These are phyloP conservation scores for Sphagnum magellanicum DNA, from an alignment of 228 moss, liverwort and hornwort genomes.

Conservation along the genomic window DNA sequence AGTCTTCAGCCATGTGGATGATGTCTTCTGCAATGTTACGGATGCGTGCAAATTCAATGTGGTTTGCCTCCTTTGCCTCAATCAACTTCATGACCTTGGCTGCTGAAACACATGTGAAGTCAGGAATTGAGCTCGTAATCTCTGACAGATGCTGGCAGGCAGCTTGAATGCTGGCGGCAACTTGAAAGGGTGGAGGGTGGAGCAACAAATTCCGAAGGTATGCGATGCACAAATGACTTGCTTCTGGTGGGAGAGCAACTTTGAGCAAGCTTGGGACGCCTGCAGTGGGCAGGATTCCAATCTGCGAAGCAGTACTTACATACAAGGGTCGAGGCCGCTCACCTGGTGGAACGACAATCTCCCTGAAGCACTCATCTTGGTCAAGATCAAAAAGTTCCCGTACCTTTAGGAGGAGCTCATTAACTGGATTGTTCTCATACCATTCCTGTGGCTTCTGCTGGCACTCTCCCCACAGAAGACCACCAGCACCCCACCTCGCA, in stretches of 20 bases:
- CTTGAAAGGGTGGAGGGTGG: constrained; percentile 75
- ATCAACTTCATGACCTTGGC: constrained; percentile 94
- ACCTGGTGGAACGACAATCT: constrained; percentile 71
- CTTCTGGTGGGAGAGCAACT: constrained; percentile 66
- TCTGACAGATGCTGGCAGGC: constrained; percentile 47
- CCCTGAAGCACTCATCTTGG: constrained; percentile 57
- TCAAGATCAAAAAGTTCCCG: constrained; percentile 77
- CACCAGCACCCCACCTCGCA: constrained; percentile 73
- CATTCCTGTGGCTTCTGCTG: constrained; percentile 77
- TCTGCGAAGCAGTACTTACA: constrained; percentile 88
- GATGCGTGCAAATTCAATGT: constrained; percentile 86
- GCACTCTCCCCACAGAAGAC: constrained; percentile 86
- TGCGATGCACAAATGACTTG: constrained; percentile 59
- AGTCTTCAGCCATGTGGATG: constrained; percentile 61
- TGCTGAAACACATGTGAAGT: constrained; percentile 84
- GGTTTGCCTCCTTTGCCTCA: constrained; percentile 89
- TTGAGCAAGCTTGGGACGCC: constrained; percentile 87
- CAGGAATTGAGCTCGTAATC: constrained; percentile 69
- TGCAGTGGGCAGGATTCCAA: constrained; percentile 82
- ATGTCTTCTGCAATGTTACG: constrained; percentile 76
- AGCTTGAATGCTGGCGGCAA: constrained; percentile 62
- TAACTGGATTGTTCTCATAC: constrained; percentile 78
- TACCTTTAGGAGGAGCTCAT: constrained; percentile 62
- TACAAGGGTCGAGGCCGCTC: constrained; percentile 84
- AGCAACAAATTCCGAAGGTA: constrained; percentile 86